A percentile compares a stretch with the other conserved stretches of the same genome.
These are phyloP conservation scores for Pichia thaimueangensis DNA, from an alignment of 805 yeast species.

Conservation along the genomic window DNA sequence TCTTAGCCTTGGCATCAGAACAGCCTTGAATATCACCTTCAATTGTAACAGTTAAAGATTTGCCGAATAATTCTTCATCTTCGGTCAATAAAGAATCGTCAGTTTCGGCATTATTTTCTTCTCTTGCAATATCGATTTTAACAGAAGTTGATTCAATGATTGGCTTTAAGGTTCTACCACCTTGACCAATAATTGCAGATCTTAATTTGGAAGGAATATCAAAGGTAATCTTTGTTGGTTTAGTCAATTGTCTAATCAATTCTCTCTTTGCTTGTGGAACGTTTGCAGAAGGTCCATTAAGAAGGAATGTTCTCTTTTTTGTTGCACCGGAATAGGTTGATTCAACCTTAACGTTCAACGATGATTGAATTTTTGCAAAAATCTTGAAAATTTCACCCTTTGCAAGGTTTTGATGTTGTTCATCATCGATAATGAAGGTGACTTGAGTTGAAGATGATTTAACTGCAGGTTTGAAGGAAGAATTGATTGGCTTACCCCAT, in stretches of 20 bases:
- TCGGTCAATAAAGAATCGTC: constrained; percentile 15
- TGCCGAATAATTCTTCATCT: constrained; percentile 57
- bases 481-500: constrained; percentile 20
- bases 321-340: constrained; percentile 73
- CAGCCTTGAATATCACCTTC: constrained; percentile 86
- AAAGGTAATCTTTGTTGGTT: constrained; percentile 58
- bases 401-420: constrained; percentile 56
- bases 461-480: constrained; percentile 34
- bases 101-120: constrained; percentile 15
- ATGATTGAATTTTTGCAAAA: constrained; percentile 53
- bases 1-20: constrained; percentile 61
- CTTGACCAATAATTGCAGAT: constrained; percentile 78
- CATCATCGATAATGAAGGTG: constrained; percentile 67
- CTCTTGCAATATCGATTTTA: constrained; percentile 59
- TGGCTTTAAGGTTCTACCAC: constrained; percentile 76
- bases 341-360: constrained; percentile 63
- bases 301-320: constrained; percentile 74
- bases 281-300: constrained; percentile 64
- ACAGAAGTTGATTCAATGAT: constrained; percentile 63
- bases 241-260: constrained; percentile 67
- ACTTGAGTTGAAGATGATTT: constrained; percentile 64
- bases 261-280: constrained; percentile 70
- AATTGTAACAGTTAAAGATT: constrained; percentile 53
- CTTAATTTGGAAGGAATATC: constrained; percentile 71
- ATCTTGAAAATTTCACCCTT: constrained; percentile 66